phyloP scores from a whole-genome alignment of 768 basidiomycete genomes.

The Leccinellum albellum region DNA sequence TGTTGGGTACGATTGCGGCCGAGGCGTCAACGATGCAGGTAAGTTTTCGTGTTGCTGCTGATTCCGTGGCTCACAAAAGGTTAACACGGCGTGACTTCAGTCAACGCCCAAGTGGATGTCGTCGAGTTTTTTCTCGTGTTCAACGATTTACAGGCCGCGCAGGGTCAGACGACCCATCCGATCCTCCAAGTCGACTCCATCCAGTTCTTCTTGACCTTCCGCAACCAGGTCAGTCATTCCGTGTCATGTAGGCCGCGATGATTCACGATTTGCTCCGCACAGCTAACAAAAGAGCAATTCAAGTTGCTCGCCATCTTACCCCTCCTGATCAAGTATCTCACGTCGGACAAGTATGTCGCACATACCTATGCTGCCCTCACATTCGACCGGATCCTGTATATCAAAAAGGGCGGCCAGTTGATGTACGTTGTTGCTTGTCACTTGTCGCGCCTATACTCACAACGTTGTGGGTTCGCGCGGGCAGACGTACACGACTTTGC shows the following conservation, averaged over 20 bases:
- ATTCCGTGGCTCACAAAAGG: neutral
- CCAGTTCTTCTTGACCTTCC: slow-evolving; percentile 89
- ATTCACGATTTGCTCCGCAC: neutral
- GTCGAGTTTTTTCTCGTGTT: slow-evolving; percentile 94
- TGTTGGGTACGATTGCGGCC: slow-evolving; percentile 87
- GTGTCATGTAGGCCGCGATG: neutral
- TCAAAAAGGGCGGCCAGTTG: slow-evolving; percentile 71
- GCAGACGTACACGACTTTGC: slow-evolving; percentile 84
- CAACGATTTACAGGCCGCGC: slow-evolving; percentile 71
- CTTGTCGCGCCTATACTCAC: neutral
- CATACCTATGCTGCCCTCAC: slow-evolving; percentile 98
- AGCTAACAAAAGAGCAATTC: slow-evolving; percentile 96
- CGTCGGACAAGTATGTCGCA: slow-evolving; percentile 82
- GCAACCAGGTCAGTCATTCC: slow-evolving; percentile 70
- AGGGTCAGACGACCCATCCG: slow-evolving; percentile 64
- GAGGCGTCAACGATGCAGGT: slow-evolving; percentile 84
- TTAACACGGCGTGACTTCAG: slow-evolving; percentile 90
- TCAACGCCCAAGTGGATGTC: slow-evolving; percentile 87
- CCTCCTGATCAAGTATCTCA: slow-evolving; percentile 78
- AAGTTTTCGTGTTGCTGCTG: slow-evolving; percentile 9
- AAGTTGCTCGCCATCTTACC: slow-evolving; percentile 87
- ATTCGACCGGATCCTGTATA: slow-evolving; percentile 92
- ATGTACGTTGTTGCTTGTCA: slow-evolving; percentile 48
- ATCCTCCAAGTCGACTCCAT: slow-evolving; percentile 96
- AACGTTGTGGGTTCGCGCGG: slow-evolving; percentile 65